Base-by-base conservation (phyloP, 805 yeast genomes). In the Metschnikowia lochheadii region DNA sequence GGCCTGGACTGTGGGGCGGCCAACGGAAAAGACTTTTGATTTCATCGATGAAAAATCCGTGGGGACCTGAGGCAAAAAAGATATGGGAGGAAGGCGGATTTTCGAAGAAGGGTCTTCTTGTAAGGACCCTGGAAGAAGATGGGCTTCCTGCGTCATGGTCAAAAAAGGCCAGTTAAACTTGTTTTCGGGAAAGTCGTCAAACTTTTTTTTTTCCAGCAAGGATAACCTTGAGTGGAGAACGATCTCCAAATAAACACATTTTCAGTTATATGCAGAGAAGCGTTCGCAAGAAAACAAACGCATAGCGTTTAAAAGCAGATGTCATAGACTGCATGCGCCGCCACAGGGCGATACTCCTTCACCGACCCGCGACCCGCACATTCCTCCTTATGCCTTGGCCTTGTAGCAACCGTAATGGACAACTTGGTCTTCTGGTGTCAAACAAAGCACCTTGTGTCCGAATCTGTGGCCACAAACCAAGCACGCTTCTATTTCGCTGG, bases 361-460 rank as follows among this genome's bases (percentile, higher is more conserved):
- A 41, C 11, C 23, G 17, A 18, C 32, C 20, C 36, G 29, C 44
- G 26, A 13, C 26, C 18, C 44, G 17, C 34, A 21, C 10, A 23
- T 3, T 21, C 10, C 32, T 8, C 29, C 29, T 4, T 34, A 20
- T 31, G 38, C 49, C 20, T 32, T 21, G 35, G 46, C 55, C 50
- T 34, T 46, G 39, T 59, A 34, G 68, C 89, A 83, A 2, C 83
- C 83, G 57, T 80, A 84, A 61, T 84, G 89, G 3, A 81, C 76
- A 5, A 80, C 72, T 3, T 65, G 61, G 26, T 67, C 69, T 41
- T 74, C 69, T 0, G 79, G 78, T 34, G 72, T 70, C 21, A 77
- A 76, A 41, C 81, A 72, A 32, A 83, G 66, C 1, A 85, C 80
- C 43, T 80, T 75, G 53, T 73, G 73, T 2, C 84, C 84, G 33